A percentile compares a stretch with the other conserved stretches of the same genome.
Conservation (phyloP, 2,329 filamentous ascomycete genomes). For the Colletotrichum sojae region DNA sequence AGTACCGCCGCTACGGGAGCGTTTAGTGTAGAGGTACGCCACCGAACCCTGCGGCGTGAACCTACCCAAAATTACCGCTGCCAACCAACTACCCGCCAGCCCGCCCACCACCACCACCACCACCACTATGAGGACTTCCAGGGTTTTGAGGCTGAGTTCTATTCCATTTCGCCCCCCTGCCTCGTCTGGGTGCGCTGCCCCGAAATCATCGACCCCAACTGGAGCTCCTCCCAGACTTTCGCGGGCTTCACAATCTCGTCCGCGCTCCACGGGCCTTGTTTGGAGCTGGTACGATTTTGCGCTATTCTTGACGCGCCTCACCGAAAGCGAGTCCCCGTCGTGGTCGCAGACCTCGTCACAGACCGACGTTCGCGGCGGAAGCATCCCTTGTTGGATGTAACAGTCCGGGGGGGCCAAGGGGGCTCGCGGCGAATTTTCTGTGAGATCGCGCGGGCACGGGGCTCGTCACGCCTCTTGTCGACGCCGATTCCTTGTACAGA, state of each 20-base stretch:
- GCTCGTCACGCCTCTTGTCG: constrained; percentile 31
- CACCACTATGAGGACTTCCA: not conserved
- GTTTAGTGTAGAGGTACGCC: constrained; percentile 25
- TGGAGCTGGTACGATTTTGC: constrained; percentile 22
- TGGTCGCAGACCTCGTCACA: constrained; percentile 38
- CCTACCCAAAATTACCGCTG: constrained; percentile 31
- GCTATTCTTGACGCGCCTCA: constrained; percentile 35
- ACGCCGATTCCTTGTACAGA: constrained; percentile 34
- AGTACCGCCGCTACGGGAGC: constrained; percentile 35
- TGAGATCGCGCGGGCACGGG: constrained; percentile 40
- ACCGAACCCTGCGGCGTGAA: constrained; percentile 16
- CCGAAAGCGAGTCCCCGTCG: constrained; percentile 20
- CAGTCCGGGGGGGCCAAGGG: constrained; percentile 35
- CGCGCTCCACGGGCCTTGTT: constrained; percentile 13
- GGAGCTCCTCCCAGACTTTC: constrained; percentile 8
- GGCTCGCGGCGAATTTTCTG: constrained; percentile 41
- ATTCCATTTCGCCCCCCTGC: not conserved
- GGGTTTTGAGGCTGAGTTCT: constrained; percentile 11
- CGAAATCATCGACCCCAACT: not conserved
- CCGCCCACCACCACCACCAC: constrained; percentile 1
- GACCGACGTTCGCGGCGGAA: constrained; percentile 35
- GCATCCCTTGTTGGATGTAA: constrained; percentile 41
- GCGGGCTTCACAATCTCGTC: not conserved
- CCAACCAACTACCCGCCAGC: constrained; percentile 25
- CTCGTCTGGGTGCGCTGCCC: not conserved